Conservation (phyloP, 148 eudicot genomes). For the Agrostemma githago region DNA sequence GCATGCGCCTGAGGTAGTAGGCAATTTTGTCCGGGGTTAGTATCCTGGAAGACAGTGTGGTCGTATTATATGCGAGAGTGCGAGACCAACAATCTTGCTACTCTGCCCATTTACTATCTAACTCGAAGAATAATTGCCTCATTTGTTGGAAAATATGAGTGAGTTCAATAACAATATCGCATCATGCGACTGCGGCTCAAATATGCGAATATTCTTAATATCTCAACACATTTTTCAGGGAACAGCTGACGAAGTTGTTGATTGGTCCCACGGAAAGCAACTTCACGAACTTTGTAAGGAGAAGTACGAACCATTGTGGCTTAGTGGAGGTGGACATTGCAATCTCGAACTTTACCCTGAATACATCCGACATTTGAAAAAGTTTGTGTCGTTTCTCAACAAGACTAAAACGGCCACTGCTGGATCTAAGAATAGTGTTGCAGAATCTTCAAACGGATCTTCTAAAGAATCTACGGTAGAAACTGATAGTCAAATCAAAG, state of each 20-base stretch:
- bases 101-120: no score
- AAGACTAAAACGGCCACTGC: slow-evolving; percentile 42
- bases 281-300: slow-evolving; percentile 79
- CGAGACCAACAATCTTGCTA: no score
- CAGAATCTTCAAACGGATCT: slow-evolving; percentile 29
- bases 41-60: neutral
- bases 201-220: slow-evolving; percentile 3
- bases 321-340: slow-evolving; percentile 94
- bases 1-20: neutral
- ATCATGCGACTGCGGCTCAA: neutral
- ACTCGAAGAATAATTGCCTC: no score
- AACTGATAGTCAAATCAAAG: slow-evolving; percentile 37
- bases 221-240: slow-evolving; percentile 42
- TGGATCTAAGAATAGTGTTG: slow-evolving; percentile 10
- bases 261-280: slow-evolving; percentile 94
- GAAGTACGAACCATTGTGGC: slow-evolving; percentile 89
- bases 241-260: slow-evolving; percentile 92
- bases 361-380: slow-evolving; percentile 75
- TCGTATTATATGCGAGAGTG: no score
- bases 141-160: neutral
- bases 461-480: slow-evolving; percentile 38
- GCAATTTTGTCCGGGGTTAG: neutral
- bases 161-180: neutral
- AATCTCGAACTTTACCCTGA: slow-evolving; percentile 92
- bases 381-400: slow-evolving; percentile 60